Percentiles rank a stretch among this genome's conserved stretches.
Evolutionary conservation across 208 protist genomes (phyloP).

Genomic region (Hexamita inflata): DNA sequence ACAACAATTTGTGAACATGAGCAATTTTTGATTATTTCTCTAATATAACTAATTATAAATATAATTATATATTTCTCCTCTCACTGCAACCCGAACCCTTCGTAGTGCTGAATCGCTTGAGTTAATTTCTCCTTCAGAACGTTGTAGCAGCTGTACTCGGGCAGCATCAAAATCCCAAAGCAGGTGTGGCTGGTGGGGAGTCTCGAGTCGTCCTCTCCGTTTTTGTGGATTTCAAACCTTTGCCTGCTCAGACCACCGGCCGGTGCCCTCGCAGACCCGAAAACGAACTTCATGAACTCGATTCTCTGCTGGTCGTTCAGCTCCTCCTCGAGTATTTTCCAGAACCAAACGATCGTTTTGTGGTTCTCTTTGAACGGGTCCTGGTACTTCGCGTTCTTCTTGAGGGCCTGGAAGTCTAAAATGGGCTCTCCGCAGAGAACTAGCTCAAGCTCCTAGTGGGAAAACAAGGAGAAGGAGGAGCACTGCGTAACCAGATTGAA

Average conservation of each 20-base stretch:
- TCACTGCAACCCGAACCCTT: constrained; percentile 46
- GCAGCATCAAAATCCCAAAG: constrained; percentile 63
- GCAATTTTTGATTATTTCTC: too few species aligned
- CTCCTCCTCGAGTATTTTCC: constrained; percentile 38
- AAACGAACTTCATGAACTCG: constrained; percentile 52
- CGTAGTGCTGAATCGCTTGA: constrained; percentile 49
- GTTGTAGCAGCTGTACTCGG: constrained; percentile 57
- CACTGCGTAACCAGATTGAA: constrained; percentile 3
- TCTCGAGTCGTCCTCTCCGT: constrained; percentile 38
- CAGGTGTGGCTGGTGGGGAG: constrained; percentile 65
- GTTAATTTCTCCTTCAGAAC: constrained; percentile 51
- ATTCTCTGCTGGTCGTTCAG: constrained; percentile 43
- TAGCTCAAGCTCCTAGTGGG: constrained; percentile 54
- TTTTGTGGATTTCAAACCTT: constrained; percentile 46
- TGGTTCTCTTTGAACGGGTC: constrained; percentile 39
- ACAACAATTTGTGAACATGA: too few species aligned
- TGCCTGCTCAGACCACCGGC: constrained; percentile 50
- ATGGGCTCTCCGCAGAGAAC: constrained; percentile 52
- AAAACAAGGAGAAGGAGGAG: constrained; percentile 43
- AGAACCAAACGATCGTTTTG: constrained; percentile 31
- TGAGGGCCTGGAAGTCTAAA: constrained; percentile 56
- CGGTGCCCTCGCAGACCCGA: constrained; percentile 52
- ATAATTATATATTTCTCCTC: too few species aligned
- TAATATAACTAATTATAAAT: too few species aligned
- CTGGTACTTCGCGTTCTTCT: constrained; percentile 52